phyloP scores from a whole-genome alignment of 805 yeast species.

The Metschnikowia kunwiensis region DNA sequence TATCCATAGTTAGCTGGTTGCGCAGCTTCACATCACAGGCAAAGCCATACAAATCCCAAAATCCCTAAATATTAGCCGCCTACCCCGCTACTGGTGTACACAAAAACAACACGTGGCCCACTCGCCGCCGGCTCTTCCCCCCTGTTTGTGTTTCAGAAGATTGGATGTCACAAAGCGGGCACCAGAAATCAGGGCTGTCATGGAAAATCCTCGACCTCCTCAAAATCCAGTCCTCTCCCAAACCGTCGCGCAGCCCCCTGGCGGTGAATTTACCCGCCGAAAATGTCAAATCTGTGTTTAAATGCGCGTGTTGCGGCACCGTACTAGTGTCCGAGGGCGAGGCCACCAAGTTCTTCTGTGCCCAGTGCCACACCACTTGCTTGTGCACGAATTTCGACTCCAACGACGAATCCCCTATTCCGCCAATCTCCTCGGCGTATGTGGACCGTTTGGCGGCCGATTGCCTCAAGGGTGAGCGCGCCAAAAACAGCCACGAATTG shows the following conservation, averaged over 20 bases:
- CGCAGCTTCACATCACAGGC: no score
- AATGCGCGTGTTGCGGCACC: constrained; percentile 40
- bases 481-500: constrained; percentile 18
- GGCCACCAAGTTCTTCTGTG: constrained; percentile 51
- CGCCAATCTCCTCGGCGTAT: constrained; percentile 25
- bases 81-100: no score
- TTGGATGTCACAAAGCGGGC: constrained; percentile 6
- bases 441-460: constrained; percentile 33
- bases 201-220: constrained; percentile 24
- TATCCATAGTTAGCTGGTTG: no score
- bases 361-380: constrained; percentile 56
- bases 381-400: constrained; percentile 19
- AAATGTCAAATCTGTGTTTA: constrained; percentile 17
- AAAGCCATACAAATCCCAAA: no score
- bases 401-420: background rate
- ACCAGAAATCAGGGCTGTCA: constrained; percentile 21
- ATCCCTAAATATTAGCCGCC: no score
- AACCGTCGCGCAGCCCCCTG: constrained; percentile 15
- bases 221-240: constrained; percentile 18
- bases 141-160: no score
- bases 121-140: no score
- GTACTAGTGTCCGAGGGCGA: constrained; percentile 27
- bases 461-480: constrained; percentile 25
- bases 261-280: constrained; percentile 9
- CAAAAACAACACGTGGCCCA: no score